Conservation (phyloP, 2,329 filamentous ascomycete species). For the Alternaria longipes region DNA sequence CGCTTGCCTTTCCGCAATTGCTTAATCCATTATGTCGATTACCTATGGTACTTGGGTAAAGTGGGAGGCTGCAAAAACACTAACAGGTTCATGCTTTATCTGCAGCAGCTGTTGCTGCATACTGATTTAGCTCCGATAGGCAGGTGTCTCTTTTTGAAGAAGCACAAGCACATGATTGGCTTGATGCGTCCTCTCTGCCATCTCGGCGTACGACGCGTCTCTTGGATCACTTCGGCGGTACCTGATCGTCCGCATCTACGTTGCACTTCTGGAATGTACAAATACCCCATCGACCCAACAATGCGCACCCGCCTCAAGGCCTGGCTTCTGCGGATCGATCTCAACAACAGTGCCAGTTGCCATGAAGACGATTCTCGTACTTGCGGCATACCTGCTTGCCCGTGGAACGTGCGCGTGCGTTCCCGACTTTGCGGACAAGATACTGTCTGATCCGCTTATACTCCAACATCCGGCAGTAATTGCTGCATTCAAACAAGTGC, state of each 20-base stretch:
- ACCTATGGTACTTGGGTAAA: too few species aligned
- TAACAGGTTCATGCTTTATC: too few species aligned
- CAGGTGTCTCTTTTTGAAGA: too few species aligned
- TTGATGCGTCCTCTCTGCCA: too few species aligned
- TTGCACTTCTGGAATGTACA: neutral
- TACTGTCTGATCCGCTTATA: constrained; percentile 29
- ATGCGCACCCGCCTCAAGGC: neutral
- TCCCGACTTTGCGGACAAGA: constrained; percentile 33
- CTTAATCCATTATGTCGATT: too few species aligned
- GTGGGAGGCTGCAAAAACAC: too few species aligned
- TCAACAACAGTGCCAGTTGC: neutral
- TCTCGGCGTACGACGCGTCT: too few species aligned
- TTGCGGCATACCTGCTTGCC: constrained; percentile 7
- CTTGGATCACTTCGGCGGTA: neutral
- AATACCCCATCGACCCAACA: neutral
- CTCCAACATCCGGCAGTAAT: constrained; percentile 34
- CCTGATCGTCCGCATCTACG: neutral
- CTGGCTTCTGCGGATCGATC: neutral
- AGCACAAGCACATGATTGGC: neutral
- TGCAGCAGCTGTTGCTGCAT: too few species aligned
- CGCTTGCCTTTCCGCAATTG: too few species aligned
- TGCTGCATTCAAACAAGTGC: constrained; percentile 35
- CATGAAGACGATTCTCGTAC: constrained; percentile 1
- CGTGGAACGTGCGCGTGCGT: constrained; percentile 29
- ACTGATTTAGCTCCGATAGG: too few species aligned